These are phyloP conservation scores for Pythium apleroticum DNA, from an alignment of 352 stramenopile species.

Conservation along the genomic window DNA sequence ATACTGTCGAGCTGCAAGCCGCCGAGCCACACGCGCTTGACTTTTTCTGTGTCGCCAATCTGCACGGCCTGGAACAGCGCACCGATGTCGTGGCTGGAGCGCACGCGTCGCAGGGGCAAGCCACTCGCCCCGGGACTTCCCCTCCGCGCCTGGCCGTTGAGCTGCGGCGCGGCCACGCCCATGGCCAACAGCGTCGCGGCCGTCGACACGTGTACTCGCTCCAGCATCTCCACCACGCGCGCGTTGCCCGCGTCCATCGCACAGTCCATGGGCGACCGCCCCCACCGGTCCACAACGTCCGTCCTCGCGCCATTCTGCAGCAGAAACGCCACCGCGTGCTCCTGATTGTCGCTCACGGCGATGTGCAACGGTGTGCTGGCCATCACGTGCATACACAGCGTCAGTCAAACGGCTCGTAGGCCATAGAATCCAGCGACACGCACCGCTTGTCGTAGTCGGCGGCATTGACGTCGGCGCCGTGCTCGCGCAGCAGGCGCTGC, in stretches of 20 bases:
- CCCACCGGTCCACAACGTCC: slow-evolving; percentile 66
- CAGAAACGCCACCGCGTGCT: slow-evolving; percentile 58
- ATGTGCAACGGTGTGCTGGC: slow-evolving; percentile 75
- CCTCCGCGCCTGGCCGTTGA: neutral
- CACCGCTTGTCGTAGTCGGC: slow-evolving; percentile 80
- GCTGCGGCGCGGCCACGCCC: neutral
- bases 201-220: slow-evolving; percentile 33
- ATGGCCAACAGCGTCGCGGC: neutral
- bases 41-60: slow-evolving; percentile 62
- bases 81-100: slow-evolving; percentile 40
- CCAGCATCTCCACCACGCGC: slow-evolving; percentile 45
- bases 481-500: slow-evolving; percentile 43
- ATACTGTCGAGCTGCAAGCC: slow-evolving; percentile 60
- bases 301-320: slow-evolving; percentile 54
- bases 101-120: slow-evolving; percentile 4
- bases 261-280: slow-evolving; percentile 66
- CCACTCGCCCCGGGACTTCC: neutral
- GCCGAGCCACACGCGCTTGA: slow-evolving; percentile 77
- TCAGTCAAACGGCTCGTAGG: too few species aligned
- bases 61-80: slow-evolving; percentile 63
- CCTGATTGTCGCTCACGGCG: slow-evolving; percentile 62
- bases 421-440: too few species aligned
- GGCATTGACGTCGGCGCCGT: slow-evolving; percentile 69
- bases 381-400: neutral
- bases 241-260: slow-evolving; percentile 55